Conservation (phyloP, 2,329 filamentous ascomycete genomes). For the Aspergillus chevalieri region DNA sequence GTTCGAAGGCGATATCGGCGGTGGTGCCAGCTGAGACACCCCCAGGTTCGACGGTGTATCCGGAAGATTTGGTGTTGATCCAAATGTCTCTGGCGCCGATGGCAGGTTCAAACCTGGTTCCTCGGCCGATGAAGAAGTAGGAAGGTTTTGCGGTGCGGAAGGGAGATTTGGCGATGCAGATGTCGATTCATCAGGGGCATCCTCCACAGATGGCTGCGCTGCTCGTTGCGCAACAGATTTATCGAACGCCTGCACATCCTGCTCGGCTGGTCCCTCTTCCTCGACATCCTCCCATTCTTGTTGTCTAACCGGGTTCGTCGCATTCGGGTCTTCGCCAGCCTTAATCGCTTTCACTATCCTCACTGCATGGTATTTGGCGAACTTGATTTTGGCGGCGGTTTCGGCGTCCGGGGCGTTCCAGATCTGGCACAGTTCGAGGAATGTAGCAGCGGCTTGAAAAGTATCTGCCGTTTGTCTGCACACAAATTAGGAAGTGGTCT, state of each 20-base stretch:
- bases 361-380: slow-evolving; percentile 90
- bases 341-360: slow-evolving; percentile 87
- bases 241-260: slow-evolving; percentile 55
- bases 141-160: slow-evolving; percentile 18
- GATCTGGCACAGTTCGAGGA: slow-evolving; percentile 79
- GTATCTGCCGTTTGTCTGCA: slow-evolving; percentile 83
- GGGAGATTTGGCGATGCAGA: slow-evolving; percentile 16
- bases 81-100: slow-evolving; percentile 32
- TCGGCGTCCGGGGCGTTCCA: slow-evolving; percentile 74
- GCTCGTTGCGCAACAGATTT: slow-evolving; percentile 39
- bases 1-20: slow-evolving; percentile 38
- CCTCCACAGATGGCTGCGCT: slow-evolving; percentile 53
- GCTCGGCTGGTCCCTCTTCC: slow-evolving; percentile 55
- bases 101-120: slow-evolving; percentile 31
- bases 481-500: not conserved
- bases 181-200: slow-evolving; percentile 51
- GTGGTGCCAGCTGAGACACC: slow-evolving; percentile 15
- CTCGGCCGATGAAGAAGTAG: slow-evolving; percentile 20
- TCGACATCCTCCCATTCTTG: slow-evolving; percentile 44
- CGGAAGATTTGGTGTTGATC: slow-evolving; percentile 25
- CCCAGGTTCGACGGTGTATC: slow-evolving; percentile 24
- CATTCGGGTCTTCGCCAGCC: slow-evolving; percentile 85
- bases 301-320: slow-evolving; percentile 69
- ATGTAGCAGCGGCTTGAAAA: slow-evolving; percentile 85
- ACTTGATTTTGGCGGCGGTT: slow-evolving; percentile 81